Evolutionary conservation across 2,329 filamentous ascomycete species (phyloP), one percentile per base, ranked within the genome.

Genomic region (Cucurbitaria berberidis): DNA sequence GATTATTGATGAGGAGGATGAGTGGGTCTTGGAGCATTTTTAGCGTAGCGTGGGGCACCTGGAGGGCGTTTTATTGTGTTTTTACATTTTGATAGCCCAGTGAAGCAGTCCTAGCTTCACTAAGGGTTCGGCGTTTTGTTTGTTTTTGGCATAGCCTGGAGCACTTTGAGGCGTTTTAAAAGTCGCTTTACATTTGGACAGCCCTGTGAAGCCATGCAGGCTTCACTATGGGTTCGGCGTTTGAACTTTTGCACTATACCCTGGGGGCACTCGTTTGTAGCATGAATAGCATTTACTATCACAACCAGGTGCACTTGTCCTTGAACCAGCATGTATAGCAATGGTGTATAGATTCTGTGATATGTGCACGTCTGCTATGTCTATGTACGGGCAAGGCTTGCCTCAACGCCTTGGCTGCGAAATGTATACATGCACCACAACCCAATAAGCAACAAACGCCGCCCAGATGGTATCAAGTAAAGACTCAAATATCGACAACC

Each of bases 391-490:
- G n/a, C 13, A 34, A 5, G 11, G 34, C 34, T 18, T 36, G 8
- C 11, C 7, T 15, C 34, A 49, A 49, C 39, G 30, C 47, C 39
- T 18, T 4, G 18, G 8, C 4, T 36, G 34, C 13, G 5, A 36
- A 35, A 45, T 51, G 48, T 42, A 41, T 18, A 39, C 35, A 29
- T 15, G 24, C 3, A 42, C 16, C n/a, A 26, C 9, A 50, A 9
- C n/a, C 36, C 34, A 40, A 35, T 39, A 27, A 41, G 24, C 34
- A 38, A 42, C 39, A 45, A 38, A 55, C 44, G n/a, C 53, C 48
- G 48, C 53, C 52, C 53, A 29, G 13, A 44, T 51, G 53, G 53
- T 55, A 55, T 55, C 48, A 51, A 43, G 34, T 30, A 42, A 34
- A 41, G 39, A 5, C 2, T 44, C 47, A n/a, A 24, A 42, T 38